Conservation (phyloP, 192 early-diverging fungal genomes). For the Geranomyces michiganensis region DNA sequence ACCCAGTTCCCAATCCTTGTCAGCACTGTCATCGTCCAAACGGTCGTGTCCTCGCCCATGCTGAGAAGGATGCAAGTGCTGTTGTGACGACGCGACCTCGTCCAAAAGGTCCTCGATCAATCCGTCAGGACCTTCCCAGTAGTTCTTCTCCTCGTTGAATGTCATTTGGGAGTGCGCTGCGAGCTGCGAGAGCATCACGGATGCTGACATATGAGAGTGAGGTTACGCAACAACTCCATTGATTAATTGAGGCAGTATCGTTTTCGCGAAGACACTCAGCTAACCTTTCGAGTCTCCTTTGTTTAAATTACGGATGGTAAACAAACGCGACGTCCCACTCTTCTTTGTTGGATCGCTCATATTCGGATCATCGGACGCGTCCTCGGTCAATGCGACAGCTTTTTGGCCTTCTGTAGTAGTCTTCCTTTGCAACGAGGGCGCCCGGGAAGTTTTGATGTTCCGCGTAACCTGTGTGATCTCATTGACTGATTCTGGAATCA, state of each 20-base stretch:
- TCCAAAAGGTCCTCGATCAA: conserved; percentile 8
- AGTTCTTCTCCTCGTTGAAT: conserved; percentile 30
- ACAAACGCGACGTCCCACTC: neutral
- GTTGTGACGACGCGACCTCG: neutral
- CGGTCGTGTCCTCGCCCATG: no score
- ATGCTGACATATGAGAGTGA: no score
- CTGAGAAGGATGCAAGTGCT: no score
- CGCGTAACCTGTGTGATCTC: no score
- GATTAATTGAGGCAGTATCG: no score
- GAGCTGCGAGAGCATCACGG: conserved; percentile 34
- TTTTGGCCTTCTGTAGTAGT: neutral
- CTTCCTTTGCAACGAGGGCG: no score
- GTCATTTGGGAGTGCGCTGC: conserved; percentile 34
- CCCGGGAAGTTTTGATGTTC: no score
- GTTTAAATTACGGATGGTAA: conserved; percentile 31
- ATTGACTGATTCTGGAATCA: no score
- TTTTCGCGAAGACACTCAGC: no score
- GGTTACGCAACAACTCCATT: neutral
- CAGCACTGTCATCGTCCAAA: no score
- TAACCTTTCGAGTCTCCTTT: neutral
- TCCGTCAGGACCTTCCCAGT: conserved; percentile 34
- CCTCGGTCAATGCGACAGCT: neutral
- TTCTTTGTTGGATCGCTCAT: neutral
- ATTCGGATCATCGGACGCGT: neutral
- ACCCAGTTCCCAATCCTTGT: neutral